A percentile compares a stretch with the other conserved stretches of the same genome.
phyloP scores from a whole-genome alignment of 2,329 filamentous ascomycete species.

The Nigrospora oryzae region DNA sequence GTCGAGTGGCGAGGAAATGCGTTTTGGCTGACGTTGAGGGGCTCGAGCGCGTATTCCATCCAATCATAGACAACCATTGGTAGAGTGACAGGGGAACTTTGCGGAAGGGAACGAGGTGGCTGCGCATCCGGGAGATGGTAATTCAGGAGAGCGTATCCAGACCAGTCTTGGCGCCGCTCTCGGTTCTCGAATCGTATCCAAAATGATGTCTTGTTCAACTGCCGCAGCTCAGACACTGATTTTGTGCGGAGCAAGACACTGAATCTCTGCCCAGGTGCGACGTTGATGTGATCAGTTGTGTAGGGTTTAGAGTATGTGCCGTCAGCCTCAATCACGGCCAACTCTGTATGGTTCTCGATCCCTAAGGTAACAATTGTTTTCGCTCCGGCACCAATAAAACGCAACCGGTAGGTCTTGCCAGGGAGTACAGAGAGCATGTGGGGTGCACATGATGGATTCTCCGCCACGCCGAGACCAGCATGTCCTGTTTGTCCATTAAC shows the following conservation, averaged over 20 bases:
- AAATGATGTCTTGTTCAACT: slow-evolving; percentile 21
- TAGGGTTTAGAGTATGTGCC: slow-evolving; percentile 41
- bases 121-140: slow-evolving; percentile 20
- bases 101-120: slow-evolving; percentile 16
- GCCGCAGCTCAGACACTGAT: slow-evolving; percentile 29
- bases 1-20: slow-evolving; percentile 26
- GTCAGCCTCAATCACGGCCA: slow-evolving; percentile 55
- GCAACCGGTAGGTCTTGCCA: slow-evolving; percentile 50
- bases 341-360: slow-evolving; percentile 45
- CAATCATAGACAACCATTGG: slow-evolving; percentile 22
- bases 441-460: slow-evolving; percentile 27
- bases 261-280: slow-evolving; percentile 52
- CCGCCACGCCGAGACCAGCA: slow-evolving; percentile 23
- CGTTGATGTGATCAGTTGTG: slow-evolving; percentile 38
- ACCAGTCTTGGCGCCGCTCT: slow-evolving; percentile 34
- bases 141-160: slow-evolving; percentile 40
- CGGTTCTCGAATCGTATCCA: slow-evolving; percentile 40
- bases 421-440: slow-evolving; percentile 50
- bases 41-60: slow-evolving; percentile 36
- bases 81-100: slow-evolving; percentile 20
- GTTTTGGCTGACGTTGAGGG: slow-evolving; percentile 16
- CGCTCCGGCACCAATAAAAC: slow-evolving; percentile 49
- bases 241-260: slow-evolving; percentile 47
- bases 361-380: slow-evolving; percentile 45
- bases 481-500: slow-evolving; percentile 47